Percentiles rank a stretch among this genome's conserved stretches.
Evolutionary conservation across 2,329 filamentous ascomycete genomes (phyloP).

Genomic region (Fusarium globosum): DNA sequence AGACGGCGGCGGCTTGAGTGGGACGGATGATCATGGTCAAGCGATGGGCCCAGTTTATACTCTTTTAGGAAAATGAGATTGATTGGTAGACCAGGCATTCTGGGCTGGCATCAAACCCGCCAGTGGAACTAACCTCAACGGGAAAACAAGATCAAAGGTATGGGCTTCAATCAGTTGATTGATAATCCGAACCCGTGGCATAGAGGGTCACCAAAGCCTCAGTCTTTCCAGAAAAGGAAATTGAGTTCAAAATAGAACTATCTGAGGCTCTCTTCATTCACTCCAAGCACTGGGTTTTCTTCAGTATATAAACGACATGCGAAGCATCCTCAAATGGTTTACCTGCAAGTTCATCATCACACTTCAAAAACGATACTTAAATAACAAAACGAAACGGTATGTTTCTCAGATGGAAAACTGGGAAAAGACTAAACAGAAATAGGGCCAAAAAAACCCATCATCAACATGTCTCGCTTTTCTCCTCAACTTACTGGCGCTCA

Average conservation of each 20-base stretch:
- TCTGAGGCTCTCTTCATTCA: too few relatives aligned
- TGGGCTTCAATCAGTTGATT: neutral
- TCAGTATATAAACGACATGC: neutral
- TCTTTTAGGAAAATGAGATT: slow-evolving; percentile 26
- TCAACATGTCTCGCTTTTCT: slow-evolving; percentile 9
- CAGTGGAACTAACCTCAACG: neutral
- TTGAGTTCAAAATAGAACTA: neutral
- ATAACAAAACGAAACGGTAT: neutral
- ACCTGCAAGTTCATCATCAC: neutral
- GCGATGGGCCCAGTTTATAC: neutral
- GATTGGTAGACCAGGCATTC: neutral
- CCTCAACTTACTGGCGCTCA: slow-evolving; percentile 13
- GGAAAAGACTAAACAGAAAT: neutral
- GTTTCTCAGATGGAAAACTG: neutral
- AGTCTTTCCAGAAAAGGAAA: neutral
- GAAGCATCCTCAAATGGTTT: neutral
- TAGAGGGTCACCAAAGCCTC: neutral
- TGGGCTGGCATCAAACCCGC: neutral
- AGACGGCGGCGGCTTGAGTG: neutral
- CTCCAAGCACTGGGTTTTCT: rapidly evolving
- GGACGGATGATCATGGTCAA: neutral
- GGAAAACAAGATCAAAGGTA: neutral
- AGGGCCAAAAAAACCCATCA: too few relatives aligned
- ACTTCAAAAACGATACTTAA: neutral
- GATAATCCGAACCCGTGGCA: neutral